Evolutionary conservation across 1,139 yeast species (phyloP).

Genomic region (Nadsonia starkeyi-henricii): DNA sequence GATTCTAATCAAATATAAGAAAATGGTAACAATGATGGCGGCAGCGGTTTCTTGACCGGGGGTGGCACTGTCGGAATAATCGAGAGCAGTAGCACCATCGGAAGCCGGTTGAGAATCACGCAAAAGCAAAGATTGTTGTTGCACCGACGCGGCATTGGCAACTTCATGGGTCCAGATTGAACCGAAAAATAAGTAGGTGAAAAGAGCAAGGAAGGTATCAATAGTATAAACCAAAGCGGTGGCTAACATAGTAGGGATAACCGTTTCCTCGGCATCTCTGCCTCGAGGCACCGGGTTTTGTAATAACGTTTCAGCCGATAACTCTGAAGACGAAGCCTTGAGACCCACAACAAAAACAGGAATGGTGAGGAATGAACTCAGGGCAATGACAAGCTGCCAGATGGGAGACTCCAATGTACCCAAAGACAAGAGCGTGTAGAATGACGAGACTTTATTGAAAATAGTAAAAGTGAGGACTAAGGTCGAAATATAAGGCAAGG

Average conservation of each 20-base stretch:
- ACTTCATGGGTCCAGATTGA: neutral
- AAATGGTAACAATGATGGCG: slow-evolving; percentile 5
- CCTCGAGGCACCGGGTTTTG: neutral
- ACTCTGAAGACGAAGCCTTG: neutral
- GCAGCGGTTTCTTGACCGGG: slow-evolving; percentile 6
- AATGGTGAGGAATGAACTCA: slow-evolving; percentile 2
- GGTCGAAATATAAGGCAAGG: slow-evolving; percentile 14
- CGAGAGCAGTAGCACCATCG: neutral
- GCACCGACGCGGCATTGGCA: neutral
- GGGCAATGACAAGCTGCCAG: slow-evolving; percentile 3
- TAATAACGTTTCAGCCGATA: neutral
- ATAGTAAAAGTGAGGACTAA: slow-evolving; percentile 20
- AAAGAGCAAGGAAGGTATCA: neutral
- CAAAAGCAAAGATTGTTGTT: neutral
- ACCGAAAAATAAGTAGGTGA: neutral
- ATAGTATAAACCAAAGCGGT: neutral
- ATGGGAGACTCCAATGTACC: slow-evolving; percentile 4
- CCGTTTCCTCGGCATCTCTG: neutral
- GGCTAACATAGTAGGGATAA: neutral
- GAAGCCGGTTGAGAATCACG: neutral
- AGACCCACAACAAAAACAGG: slow-evolving; percentile 2
- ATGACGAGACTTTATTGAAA: slow-evolving; percentile 22
- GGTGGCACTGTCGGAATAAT: slow-evolving; percentile 3
- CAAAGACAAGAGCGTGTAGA: slow-evolving; percentile 11
- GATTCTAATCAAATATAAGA: slow-evolving; percentile 3